Evolutionary conservation across 305 asterid species (phyloP), one percentile per base, ranked within the genome.

Genomic region (Rubia tinctorum): DNA sequence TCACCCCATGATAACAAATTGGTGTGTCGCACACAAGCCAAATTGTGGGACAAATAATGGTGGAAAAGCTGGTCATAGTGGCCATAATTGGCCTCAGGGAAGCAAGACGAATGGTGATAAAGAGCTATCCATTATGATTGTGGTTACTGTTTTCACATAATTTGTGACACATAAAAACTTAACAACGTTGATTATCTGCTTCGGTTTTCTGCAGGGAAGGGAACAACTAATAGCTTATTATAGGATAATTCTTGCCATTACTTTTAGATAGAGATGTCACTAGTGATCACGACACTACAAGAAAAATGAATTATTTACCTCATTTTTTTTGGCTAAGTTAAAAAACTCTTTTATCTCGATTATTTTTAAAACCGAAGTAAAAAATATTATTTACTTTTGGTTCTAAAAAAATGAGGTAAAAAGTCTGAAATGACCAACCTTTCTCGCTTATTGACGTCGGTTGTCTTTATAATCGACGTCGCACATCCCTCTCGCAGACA

Each of bases 1-100:
- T n/a, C n/a, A n/a, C n/a, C n/a, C n/a, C 83, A 72, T 77, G 68
- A 53, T 18, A 53, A 18, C 59, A 53, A 78, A 73, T 73, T 68
- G 71, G 25, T 71, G 55, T 72, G 82, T 66, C 82, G 71, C 79
- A 69, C 73, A 76, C 23, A 65, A 63, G 30, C 64, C 64, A 20
- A 58, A 58, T 20, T 53, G 59, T 17, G 64, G 74, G 89, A 87
- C 91, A 85, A 85, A 73, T 62, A 76, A 78, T 85, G 88, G 90
- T 85, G 91, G 89, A 74, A 69, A 76, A 8, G 79, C 67, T 75
- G 71, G 71, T 75, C 68, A 75, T 71, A 88, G 93, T 91, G 97
- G 86, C 72, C 84, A 83, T 87, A 78, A 89, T 88, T 79, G 77
- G 75, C 59, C 5, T 3, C 8, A 23, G 14, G 80, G 77, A 64